These are phyloP conservation scores for Tetrahymena borealis DNA, from an alignment of 73 alveolate genomes.

Conservation along the genomic window DNA sequence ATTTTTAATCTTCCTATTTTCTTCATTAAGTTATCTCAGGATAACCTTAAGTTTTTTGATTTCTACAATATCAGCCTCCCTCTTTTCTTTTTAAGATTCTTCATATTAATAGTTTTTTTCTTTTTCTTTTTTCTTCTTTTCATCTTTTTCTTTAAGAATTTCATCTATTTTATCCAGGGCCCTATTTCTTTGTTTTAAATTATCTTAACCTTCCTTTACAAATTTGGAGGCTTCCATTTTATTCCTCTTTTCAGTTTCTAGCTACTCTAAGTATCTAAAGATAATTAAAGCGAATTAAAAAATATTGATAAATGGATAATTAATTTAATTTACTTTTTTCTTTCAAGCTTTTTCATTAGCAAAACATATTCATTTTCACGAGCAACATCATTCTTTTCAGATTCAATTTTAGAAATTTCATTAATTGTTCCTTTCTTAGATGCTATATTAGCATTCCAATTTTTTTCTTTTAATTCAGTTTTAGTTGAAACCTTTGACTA, in stretches of 20 bases:
- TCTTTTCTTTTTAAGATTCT: not conserved
- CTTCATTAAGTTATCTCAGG: not conserved
- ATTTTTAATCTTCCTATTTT: not conserved
- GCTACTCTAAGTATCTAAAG: not conserved
- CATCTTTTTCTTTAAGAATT: not conserved
- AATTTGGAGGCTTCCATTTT: not conserved
- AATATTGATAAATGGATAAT: not conserved
- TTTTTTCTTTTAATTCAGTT: not conserved
- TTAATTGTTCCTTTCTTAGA: not conserved
- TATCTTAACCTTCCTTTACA: not conserved
- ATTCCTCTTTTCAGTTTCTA: not conserved
- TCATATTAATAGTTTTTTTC: not conserved
- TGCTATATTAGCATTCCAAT: not conserved
- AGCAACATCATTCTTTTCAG: not conserved
- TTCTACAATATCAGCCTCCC: not conserved
- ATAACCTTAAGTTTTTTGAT: not conserved
- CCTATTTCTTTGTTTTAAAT: not conserved
- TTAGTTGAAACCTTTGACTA: not conserved
- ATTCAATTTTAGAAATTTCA: not conserved
- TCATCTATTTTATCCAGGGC: not conserved
- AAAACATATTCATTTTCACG: not conserved
- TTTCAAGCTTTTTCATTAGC: not conserved
- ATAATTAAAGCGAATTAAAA: not conserved
- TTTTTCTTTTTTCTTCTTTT: not conserved
- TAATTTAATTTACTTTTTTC: not conserved